A percentile compares a stretch with the other conserved stretches of the same genome.
Evolutionary conservation across 2,329 filamentous ascomycete genomes (phyloP).

Genomic region (Diplodia mutila): DNA sequence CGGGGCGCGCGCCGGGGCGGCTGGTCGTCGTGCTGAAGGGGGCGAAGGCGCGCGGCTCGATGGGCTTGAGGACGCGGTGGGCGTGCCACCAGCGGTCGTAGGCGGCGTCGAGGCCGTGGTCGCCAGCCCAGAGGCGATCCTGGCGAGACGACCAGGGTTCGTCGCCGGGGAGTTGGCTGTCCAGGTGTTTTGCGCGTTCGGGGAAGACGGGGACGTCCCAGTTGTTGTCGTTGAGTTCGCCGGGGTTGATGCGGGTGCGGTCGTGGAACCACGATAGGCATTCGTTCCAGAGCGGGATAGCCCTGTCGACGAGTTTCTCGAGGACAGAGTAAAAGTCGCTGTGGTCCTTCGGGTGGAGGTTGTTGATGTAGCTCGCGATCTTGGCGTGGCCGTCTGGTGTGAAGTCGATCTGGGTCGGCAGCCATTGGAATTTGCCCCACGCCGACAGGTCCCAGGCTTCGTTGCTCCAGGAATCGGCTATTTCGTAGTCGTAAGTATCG

Average conservation of each 20-base stretch:
- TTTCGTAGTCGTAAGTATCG: background rate
- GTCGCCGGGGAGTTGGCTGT: background rate
- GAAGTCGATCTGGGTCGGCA: slow-evolving; percentile 57
- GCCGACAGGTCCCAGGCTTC: background rate
- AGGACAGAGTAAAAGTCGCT: slow-evolving; percentile 46
- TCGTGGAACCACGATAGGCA: slow-evolving; percentile 30
- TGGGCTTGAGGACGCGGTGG: background rate
- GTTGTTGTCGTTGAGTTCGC: background rate
- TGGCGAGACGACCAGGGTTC: background rate
- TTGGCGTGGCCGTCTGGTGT: slow-evolving; percentile 39
- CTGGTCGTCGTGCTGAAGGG: background rate
- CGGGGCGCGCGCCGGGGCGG: background rate
- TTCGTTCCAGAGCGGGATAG: slow-evolving; percentile 54
- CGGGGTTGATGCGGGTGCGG: slow-evolving; percentile 6
- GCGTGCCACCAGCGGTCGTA: background rate
- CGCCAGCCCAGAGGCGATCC: background rate
- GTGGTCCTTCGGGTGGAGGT: slow-evolving; percentile 52
- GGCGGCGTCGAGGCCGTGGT: background rate
- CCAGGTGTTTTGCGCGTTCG: background rate
- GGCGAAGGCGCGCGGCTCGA: background rate
- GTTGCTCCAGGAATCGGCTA: background rate
- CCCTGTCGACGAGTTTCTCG: slow-evolving; percentile 45
- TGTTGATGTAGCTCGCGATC: slow-evolving; percentile 59
- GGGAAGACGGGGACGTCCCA: background rate
- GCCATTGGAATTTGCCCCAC: slow-evolving; percentile 36